A percentile compares a stretch with the other conserved stretches of the same genome.
Conservation (phyloP, 352 stramenopile species). For the Globisporangium middletonii region DNA sequence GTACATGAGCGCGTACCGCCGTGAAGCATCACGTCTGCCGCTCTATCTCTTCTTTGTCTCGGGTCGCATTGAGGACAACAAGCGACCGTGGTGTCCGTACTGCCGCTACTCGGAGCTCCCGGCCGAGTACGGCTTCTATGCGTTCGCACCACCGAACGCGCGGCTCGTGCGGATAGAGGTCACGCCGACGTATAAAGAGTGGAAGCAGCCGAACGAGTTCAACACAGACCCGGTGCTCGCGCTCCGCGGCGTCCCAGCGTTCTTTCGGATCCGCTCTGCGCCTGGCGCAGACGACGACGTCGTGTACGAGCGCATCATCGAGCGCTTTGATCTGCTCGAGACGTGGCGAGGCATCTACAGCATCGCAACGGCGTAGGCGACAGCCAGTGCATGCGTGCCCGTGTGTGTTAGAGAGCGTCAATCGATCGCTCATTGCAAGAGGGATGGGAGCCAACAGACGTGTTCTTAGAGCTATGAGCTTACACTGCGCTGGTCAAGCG, state of each 20-base stretch:
- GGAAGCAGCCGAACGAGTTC: slow-evolving; percentile 55
- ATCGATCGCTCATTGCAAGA: no score
- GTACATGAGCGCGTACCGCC: slow-evolving; percentile 33
- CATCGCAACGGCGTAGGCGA: neutral
- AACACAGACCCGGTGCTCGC: slow-evolving; percentile 44
- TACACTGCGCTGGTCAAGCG: no score
- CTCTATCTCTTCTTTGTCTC: slow-evolving; percentile 70
- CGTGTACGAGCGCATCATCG: slow-evolving; percentile 34
- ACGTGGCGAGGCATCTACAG: slow-evolving; percentile 31
- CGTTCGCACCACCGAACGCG: slow-evolving; percentile 50
- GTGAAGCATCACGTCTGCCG: slow-evolving; percentile 25
- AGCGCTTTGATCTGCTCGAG: slow-evolving; percentile 45
- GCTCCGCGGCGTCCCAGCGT: slow-evolving; percentile 45
- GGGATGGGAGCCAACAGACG: no score
- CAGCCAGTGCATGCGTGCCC: no score
- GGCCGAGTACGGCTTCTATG: slow-evolving; percentile 65
- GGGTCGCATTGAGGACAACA: slow-evolving; percentile 53
- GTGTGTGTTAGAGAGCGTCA: no score
- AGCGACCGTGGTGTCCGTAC: slow-evolving; percentile 77
- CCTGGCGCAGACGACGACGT: slow-evolving; percentile 17
- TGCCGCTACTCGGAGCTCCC: slow-evolving; percentile 72
- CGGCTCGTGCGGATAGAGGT: slow-evolving; percentile 64
- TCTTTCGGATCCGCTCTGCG: slow-evolving; percentile 30
- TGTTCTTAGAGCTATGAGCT: no score
- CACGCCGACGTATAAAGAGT: slow-evolving; percentile 49